Percentiles rank a stretch among this genome's conserved stretches.
phyloP scores from a whole-genome alignment of 2,329 filamentous ascomycete species.

The Calonectria crousiana region DNA sequence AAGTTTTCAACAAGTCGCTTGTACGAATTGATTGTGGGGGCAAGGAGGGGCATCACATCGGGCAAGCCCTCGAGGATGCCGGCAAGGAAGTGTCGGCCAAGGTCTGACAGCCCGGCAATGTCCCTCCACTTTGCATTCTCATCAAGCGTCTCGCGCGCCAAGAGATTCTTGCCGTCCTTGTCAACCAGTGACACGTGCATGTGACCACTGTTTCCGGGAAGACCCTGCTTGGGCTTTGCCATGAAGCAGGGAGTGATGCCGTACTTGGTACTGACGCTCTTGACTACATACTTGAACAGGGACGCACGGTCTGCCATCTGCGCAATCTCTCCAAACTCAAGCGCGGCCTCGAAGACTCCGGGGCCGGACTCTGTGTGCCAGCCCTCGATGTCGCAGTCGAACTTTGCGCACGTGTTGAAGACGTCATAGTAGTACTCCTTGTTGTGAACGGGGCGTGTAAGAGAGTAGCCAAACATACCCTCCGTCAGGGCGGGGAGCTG shows the following conservation, averaged over 20 bases:
- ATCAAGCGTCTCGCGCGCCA: conserved; percentile 80
- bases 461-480: conserved; percentile 95
- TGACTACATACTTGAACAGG: conserved; percentile 95
- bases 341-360: conserved; percentile 93
- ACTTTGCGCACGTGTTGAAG: conserved; percentile 82
- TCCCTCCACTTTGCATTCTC: conserved; percentile 79
- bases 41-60: conserved; percentile 94
- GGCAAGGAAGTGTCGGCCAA: conserved; percentile 93
- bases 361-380: conserved; percentile 97
- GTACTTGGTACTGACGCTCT: conserved; percentile 86
- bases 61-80: conserved; percentile 90
- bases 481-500: conserved; percentile 85
- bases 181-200: conserved; percentile 94
- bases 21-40: conserved; percentile 97
- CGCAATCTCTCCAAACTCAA: conserved; percentile 89
- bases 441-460: conserved; percentile 89
- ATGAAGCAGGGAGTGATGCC: conserved; percentile 98
- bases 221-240: conserved; percentile 92
- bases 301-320: conserved; percentile 93
- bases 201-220: conserved; percentile 95
- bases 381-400: conserved; percentile 86
- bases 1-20: conserved; percentile 99
- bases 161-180: conserved; percentile 83
- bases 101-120: conserved; percentile 83
- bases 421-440: conserved; percentile 93